Evolutionary conservation across 164 flowering plant species (phyloP).

Genomic region (Nelumbo lutea): DNA sequence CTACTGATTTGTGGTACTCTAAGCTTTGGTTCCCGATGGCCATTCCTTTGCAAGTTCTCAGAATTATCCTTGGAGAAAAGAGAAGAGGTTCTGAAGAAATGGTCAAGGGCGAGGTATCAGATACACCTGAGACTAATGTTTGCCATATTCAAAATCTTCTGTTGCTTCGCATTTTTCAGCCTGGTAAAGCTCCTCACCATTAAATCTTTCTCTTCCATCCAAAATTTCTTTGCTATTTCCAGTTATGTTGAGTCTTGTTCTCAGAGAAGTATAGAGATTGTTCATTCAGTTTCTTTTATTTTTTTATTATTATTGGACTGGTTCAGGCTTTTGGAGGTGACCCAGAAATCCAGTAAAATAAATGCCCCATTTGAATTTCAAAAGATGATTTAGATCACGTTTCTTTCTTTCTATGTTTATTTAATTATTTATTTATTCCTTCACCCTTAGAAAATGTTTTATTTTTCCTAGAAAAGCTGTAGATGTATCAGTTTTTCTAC

Average conservation of each 20-base stretch:
- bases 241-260: background rate
- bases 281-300: too few species aligned
- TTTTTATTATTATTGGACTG: too few species aligned
- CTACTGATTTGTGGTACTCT: conserved; percentile 51
- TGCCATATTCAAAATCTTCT: conserved; percentile 36
- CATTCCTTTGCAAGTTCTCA: conserved; percentile 54
- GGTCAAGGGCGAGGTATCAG: conserved; percentile 40
- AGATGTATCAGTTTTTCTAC: too few species aligned
- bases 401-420: too few species aligned
- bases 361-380: too few species aligned
- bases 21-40: conserved; percentile 45
- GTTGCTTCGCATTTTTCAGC: conserved; percentile 41
- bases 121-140: conserved; percentile 42
- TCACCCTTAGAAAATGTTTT: too few species aligned
- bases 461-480: too few species aligned
- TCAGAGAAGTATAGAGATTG: background rate
- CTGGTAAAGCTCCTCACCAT: conserved; percentile 30
- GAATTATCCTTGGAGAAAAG: conserved; percentile 51
- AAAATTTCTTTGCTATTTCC: background rate
- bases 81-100: conserved; percentile 47
- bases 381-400: too few species aligned
- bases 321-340: too few species aligned
- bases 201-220: background rate
- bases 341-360: too few species aligned
- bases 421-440: too few species aligned